phyloP scores from a whole-genome alignment of 805 yeast species.

The Pichia deserticola region DNA sequence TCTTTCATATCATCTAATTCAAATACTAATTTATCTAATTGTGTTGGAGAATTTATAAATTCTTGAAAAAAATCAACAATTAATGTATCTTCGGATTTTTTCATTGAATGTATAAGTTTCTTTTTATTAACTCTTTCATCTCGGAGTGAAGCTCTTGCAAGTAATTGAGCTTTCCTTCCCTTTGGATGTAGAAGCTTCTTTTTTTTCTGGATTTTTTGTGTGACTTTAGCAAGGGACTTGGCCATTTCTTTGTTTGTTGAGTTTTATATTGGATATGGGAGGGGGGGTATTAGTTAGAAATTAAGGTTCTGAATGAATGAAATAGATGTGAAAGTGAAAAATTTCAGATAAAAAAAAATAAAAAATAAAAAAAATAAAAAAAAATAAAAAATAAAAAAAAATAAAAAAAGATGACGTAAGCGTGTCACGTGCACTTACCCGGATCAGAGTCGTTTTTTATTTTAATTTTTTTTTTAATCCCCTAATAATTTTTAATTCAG shows the following conservation, averaged over 20 bases:
- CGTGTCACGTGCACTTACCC: background rate
- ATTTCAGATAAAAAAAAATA: background rate
- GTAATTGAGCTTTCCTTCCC: constrained; percentile 80
- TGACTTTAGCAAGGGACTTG: constrained; percentile 58
- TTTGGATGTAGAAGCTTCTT: constrained; percentile 69
- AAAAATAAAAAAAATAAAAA: background rate
- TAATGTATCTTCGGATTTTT: constrained; percentile 52
- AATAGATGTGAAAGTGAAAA: no score
- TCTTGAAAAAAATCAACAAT: constrained; percentile 56
- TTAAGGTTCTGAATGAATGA: background rate
- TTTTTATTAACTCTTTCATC: constrained; percentile 60
- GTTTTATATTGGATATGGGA: constrained; percentile 17
- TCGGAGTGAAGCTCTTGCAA: constrained; percentile 81
- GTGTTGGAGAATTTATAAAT: constrained; percentile 33
- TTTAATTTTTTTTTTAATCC: no score
- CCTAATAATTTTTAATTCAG: no score
- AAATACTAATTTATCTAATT: constrained; percentile 35
- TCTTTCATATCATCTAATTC: constrained; percentile 50
- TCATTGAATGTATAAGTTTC: constrained; percentile 50
- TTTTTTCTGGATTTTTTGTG: constrained; percentile 48
- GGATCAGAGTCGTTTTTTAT: background rate
- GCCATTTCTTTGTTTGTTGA: constrained; percentile 28
- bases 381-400: background rate
- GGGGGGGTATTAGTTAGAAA: constrained; percentile 51
- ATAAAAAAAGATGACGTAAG: background rate